Evolutionary conservation across 2,329 filamentous ascomycete genomes (phyloP).

Genomic region (Phaeomoniella chlamydospora): DNA sequence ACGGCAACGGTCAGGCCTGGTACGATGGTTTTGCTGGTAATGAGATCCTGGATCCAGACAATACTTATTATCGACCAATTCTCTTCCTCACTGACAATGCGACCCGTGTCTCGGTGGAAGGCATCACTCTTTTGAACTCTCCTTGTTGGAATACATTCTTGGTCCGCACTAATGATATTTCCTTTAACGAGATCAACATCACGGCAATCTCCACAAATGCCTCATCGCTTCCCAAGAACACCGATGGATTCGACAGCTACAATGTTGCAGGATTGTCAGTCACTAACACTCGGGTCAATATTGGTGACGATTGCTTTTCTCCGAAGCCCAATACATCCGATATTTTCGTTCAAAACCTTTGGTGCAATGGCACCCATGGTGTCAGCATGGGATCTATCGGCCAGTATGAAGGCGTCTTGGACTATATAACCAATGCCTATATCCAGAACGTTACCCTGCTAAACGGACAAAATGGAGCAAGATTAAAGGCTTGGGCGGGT

Average conservation of each 20-base stretch:
- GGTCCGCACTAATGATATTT: slow-evolving; percentile 40
- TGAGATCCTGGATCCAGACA: slow-evolving; percentile 30
- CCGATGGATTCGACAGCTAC: slow-evolving; percentile 47
- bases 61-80: slow-evolving; percentile 43
- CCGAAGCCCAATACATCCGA: slow-evolving; percentile 46
- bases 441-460: slow-evolving; percentile 47
- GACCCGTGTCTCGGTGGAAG: slow-evolving; percentile 41
- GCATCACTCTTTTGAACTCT: slow-evolving; percentile 45
- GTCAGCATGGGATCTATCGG: slow-evolving; percentile 45
- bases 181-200: slow-evolving; percentile 39
- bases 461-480: slow-evolving; percentile 37
- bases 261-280: slow-evolving; percentile 41
- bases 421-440: slow-evolving; percentile 41
- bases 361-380: slow-evolving; percentile 45
- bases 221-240: slow-evolving; percentile 40
- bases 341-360: slow-evolving; percentile 43
- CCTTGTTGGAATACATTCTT: slow-evolving; percentile 52
- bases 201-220: slow-evolving; percentile 37
- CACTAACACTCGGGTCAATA: slow-evolving; percentile 35
- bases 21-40: slow-evolving; percentile 33
- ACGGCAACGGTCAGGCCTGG: slow-evolving; percentile 40
- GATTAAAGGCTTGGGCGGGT: slow-evolving; percentile 49
- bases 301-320: slow-evolving; percentile 48
- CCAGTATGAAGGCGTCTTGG: slow-evolving; percentile 39
- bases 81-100: slow-evolving; percentile 48